phyloP scores from a whole-genome alignment of 192 early-diverging fungal genomes.

The Gonapodya sp. region DNA sequence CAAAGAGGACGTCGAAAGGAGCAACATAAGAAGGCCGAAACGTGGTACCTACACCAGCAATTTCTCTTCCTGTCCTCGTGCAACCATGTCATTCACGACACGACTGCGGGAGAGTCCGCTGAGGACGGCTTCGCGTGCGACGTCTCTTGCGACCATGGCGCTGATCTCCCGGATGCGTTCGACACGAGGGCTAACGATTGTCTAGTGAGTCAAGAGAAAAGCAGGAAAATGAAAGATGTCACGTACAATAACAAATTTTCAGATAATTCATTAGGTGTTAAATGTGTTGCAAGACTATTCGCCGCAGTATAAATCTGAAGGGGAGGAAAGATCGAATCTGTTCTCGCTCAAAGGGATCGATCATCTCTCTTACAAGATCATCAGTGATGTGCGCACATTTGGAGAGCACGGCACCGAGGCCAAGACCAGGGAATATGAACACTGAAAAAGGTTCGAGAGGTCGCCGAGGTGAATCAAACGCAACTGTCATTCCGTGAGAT shows the following conservation, averaged over 20 bases:
- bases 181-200: conserved; percentile 75
- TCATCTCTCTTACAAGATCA: conserved; percentile 12
- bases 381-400: conserved; percentile 63
- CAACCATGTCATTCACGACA: not conserved
- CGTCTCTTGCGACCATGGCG: conserved; percentile 68
- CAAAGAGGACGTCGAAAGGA: too few species aligned
- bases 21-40: too few species aligned
- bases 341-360: too few species aligned
- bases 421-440: conserved; percentile 63
- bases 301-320: conserved; percentile 75
- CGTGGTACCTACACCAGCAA: too few species aligned
- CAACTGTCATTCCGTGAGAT: too few species aligned
- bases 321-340: too few species aligned
- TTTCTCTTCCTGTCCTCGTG: not conserved
- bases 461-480: not conserved
- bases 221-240: too few species aligned
- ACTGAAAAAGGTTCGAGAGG: not conserved
- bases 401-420: conserved; percentile 73
- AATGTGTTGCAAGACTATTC: conserved; percentile 61
- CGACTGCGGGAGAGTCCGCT: not conserved
- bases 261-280: conserved; percentile 56
- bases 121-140: conserved; percentile 39
- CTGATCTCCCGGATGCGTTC: conserved; percentile 78
- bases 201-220: too few species aligned
- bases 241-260: conserved; percentile 68